Conservation (phyloP, 805 yeast genomes). For the Candida ficus region DNA sequence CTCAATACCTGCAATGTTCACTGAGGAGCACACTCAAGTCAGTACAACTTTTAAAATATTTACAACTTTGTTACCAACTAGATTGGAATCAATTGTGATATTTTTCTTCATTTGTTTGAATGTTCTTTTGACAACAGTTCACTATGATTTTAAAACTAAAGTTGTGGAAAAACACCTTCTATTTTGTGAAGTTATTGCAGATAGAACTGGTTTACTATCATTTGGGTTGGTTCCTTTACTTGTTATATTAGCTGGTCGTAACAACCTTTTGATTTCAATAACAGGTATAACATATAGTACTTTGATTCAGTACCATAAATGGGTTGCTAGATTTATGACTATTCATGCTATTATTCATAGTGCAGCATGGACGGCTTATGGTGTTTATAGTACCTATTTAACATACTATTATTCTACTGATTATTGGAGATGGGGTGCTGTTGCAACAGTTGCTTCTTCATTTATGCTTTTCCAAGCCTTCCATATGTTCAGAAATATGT, state of each 20-base stretch:
- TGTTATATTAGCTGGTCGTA: slow-evolving; percentile 64
- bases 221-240: slow-evolving; percentile 45
- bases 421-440: slow-evolving; percentile 34
- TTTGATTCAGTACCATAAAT: slow-evolving; percentile 62
- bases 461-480: slow-evolving; percentile 30
- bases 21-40: slow-evolving; percentile 13
- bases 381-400: slow-evolving; percentile 3
- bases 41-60: slow-evolving; percentile 1
- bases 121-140: slow-evolving; percentile 10
- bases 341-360: slow-evolving; percentile 19
- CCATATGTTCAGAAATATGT: slow-evolving; percentile 9
- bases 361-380: slow-evolving; percentile 17
- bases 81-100: slow-evolving; percentile 26
- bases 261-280: slow-evolving; percentile 52
- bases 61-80: slow-evolving; percentile 19
- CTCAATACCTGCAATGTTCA: slow-evolving; percentile 20
- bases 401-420: slow-evolving; percentile 2
- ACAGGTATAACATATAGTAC: slow-evolving; percentile 63
- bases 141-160: slow-evolving; percentile 8
- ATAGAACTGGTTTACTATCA: slow-evolving; percentile 23
- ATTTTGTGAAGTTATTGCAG: slow-evolving; percentile 9
- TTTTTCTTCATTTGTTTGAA: slow-evolving; percentile 29
- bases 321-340: slow-evolving; percentile 44
- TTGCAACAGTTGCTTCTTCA: slow-evolving; percentile 39
- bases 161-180: not conserved